phyloP scores from a whole-genome alignment of 768 basidiomycete genomes.

The Auriscalpium orientale region DNA sequence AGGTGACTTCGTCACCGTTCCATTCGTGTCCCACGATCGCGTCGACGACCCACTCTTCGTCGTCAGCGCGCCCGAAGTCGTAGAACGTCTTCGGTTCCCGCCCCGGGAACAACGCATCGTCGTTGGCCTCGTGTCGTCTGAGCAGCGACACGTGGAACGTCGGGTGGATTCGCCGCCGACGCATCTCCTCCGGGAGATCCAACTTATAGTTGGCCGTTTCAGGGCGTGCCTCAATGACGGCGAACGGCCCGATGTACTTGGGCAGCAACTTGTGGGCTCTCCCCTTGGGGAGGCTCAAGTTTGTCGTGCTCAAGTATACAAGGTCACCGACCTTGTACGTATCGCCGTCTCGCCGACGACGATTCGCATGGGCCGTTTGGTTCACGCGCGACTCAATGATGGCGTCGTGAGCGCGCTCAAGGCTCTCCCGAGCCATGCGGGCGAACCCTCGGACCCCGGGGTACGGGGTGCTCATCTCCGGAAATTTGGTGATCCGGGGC shows the following conservation, averaged over 20 bases:
- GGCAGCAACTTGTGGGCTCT: neutral
- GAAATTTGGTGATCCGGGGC: neutral
- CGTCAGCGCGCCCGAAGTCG: neutral
- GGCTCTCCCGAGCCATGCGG: neutral
- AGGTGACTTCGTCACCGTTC: neutral
- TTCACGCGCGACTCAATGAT: neutral
- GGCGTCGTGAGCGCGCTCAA: neutral
- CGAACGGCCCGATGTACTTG: neutral
- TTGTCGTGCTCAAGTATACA: neutral
- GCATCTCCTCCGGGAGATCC: neutral
- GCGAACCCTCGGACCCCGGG: neutral
- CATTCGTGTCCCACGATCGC: neutral
- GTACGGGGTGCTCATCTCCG: no score
- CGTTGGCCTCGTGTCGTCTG: neutral
- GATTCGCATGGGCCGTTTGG: neutral
- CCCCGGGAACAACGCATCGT: neutral
- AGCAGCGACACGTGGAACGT: neutral
- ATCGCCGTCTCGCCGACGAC: neutral
- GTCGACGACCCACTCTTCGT: neutral
- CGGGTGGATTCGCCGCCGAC: neutral
- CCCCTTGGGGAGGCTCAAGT: neutral
- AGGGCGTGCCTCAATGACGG: neutral
- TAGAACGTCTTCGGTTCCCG: neutral
- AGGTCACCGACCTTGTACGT: neutral
- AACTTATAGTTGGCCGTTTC: neutral